Conservation (phyloP, 305 asterid genomes). For the Solanum aculeatissimum region DNA sequence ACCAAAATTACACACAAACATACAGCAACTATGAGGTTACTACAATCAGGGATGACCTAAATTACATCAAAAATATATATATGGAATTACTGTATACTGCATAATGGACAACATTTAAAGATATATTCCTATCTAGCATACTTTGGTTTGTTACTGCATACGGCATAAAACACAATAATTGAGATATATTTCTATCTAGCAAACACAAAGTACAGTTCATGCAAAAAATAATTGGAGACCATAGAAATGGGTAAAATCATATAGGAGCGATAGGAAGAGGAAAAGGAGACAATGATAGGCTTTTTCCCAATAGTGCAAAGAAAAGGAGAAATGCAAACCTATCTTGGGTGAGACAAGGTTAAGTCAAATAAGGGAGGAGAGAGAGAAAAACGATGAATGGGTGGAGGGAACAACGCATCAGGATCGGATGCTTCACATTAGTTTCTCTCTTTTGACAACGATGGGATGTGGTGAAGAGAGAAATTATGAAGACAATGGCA, state of each 20-base stretch:
- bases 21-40: not conserved
- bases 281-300: not conserved
- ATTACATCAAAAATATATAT: not conserved
- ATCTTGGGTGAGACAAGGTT: not conserved
- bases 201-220: not conserved
- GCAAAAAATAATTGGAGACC: not conserved
- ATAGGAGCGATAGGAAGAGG: not conserved
- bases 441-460: not conserved
- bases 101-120: not conserved
- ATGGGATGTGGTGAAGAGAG: not conserved
- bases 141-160: not conserved
- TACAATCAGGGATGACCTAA: conserved; percentile 9
- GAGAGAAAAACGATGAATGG: not conserved
- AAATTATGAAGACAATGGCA: not conserved
- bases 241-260: not conserved
- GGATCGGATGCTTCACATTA: not conserved
- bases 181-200: not conserved
- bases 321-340: not conserved
- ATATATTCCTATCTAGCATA: not conserved
- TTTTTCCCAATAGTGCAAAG: not conserved
- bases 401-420: not conserved
- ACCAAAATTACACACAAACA: not conserved
- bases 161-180: not conserved
- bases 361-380: not conserved
- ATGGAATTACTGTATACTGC: not conserved